Percentiles rank a stretch among this genome's conserved stretches.
These are phyloP conservation scores for Alloteropsis semialata DNA, from an alignment of 176 grass and related monocot genomes.

Conservation along the genomic window DNA sequence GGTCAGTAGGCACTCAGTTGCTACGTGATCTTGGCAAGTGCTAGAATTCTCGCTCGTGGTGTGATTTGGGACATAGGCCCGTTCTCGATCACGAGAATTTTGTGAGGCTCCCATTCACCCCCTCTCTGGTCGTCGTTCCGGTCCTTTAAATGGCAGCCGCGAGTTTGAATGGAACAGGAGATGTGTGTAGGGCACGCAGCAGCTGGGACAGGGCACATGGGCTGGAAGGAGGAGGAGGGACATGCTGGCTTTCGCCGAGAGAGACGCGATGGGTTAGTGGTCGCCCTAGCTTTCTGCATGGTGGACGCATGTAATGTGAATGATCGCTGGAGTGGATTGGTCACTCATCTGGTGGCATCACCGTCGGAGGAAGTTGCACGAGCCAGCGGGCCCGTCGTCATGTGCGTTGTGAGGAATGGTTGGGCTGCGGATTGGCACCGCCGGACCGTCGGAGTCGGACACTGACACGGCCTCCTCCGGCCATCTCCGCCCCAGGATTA, in stretches of 20 bases:
- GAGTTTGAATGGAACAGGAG: background rate
- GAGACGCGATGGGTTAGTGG: background rate
- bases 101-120: too few relatives aligned
- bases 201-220: background rate
- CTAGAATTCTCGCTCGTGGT: too few relatives aligned
- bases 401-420: background rate
- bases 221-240: background rate
- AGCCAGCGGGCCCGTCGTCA: background rate
- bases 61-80: background rate
- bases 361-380: background rate
- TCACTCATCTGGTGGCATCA: background rate
- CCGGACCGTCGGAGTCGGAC: background rate
- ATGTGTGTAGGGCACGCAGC: background rate
- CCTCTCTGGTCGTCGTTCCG: too few relatives aligned
- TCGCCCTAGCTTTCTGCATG: background rate
- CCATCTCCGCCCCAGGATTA: background rate
- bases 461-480: background rate
- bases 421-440: background rate
- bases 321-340: background rate
- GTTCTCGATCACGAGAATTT: too few relatives aligned
- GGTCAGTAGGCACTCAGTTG: too few relatives aligned
- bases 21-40: too few relatives aligned
- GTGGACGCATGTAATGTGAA: background rate
- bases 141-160: background rate
- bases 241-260: background rate